These are phyloP conservation scores for Claviceps cyperi DNA, from an alignment of 2,329 filamentous ascomycete species.

Conservation along the genomic window DNA sequence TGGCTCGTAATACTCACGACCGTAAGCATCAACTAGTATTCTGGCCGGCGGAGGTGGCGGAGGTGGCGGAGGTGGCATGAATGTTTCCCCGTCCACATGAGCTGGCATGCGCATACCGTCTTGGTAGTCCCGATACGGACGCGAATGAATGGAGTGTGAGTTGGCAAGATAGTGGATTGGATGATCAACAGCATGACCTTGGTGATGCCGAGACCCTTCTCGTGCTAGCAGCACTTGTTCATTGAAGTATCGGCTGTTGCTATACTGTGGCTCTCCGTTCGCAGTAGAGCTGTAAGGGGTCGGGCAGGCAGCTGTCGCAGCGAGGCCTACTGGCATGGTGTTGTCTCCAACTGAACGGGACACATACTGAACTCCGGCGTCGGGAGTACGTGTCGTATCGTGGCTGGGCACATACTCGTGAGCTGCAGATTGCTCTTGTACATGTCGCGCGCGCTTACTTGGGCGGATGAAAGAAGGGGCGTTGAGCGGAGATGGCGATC, in stretches of 20 bases:
- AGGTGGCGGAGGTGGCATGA: conserved; percentile 37
- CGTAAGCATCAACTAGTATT: conserved; percentile 70
- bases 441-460: conserved; percentile 40
- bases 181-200: conserved; percentile 19
- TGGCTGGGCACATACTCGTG: conserved; percentile 25
- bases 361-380: conserved; percentile 21
- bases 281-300: conserved; percentile 13
- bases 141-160: conserved; percentile 25
- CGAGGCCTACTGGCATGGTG: conserved; percentile 8
- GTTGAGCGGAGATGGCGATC: conserved; percentile 44
- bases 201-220: conserved; percentile 19
- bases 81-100: conserved; percentile 33
- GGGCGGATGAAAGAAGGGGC: conserved; percentile 38
- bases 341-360: conserved; percentile 16
- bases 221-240: conserved; percentile 15
- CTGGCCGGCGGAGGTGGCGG: conserved; percentile 44
- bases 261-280: conserved; percentile 16
- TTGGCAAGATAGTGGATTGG: conserved; percentile 23
- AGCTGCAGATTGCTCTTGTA: conserved; percentile 23
- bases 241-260: conserved; percentile 18
- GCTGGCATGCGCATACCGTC: conserved; percentile 30
- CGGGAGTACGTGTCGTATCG: conserved; percentile 22
- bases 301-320: not conserved
- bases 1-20: conserved; percentile 60
- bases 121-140: conserved; percentile 30